Evolutionary conservation across 2,329 filamentous ascomycete species (phyloP).

Genomic region (Botrytis galanthina): DNA sequence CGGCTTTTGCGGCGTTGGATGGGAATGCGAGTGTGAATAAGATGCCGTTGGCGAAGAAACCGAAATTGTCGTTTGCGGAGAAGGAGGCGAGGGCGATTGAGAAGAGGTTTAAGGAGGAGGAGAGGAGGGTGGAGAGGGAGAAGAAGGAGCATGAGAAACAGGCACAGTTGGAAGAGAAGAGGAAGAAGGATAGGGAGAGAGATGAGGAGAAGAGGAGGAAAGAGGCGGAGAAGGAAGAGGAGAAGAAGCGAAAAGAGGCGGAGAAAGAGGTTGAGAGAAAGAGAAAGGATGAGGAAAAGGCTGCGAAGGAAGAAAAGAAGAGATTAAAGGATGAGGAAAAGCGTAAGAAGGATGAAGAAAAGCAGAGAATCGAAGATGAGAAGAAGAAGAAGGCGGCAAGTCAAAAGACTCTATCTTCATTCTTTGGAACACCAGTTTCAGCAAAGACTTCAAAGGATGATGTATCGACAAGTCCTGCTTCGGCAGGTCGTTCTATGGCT

Average conservation of each 20-base stretch:
- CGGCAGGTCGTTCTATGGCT: slow-evolving; percentile 24
- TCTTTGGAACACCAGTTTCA: slow-evolving; percentile 28
- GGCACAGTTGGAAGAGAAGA: slow-evolving; percentile 37
- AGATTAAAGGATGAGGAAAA: slow-evolving; percentile 36
- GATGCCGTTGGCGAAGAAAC: slow-evolving; percentile 31
- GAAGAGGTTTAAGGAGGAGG: slow-evolving; percentile 34
- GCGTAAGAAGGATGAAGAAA: slow-evolving; percentile 39
- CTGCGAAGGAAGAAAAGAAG: slow-evolving; percentile 40
- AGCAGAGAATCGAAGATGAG: slow-evolving; percentile 46
- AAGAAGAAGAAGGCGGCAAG: slow-evolving; percentile 48
- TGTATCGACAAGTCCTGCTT: slow-evolving; percentile 32
- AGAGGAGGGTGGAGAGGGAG: slow-evolving; percentile 37
- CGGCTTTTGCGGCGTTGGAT: slow-evolving; percentile 29
- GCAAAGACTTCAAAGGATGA: slow-evolving; percentile 24
- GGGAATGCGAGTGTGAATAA: slow-evolving; percentile 22
- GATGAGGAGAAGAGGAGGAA: slow-evolving; percentile 39
- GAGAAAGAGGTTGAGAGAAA: slow-evolving; percentile 33
- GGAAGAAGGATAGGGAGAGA: slow-evolving; percentile 41
- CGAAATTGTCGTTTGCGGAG: slow-evolving; percentile 34
- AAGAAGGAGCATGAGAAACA: slow-evolving; percentile 38
- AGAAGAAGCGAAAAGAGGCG: slow-evolving; percentile 40
- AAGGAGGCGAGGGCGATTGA: slow-evolving; percentile 42
- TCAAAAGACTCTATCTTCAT: slow-evolving; percentile 42
- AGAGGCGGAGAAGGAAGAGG: slow-evolving; percentile 43
- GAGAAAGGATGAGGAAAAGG: slow-evolving; percentile 41